Evolutionary conservation across 129 eudicot species (phyloP).

Genomic region (Helichrysum umbraculigerum): DNA sequence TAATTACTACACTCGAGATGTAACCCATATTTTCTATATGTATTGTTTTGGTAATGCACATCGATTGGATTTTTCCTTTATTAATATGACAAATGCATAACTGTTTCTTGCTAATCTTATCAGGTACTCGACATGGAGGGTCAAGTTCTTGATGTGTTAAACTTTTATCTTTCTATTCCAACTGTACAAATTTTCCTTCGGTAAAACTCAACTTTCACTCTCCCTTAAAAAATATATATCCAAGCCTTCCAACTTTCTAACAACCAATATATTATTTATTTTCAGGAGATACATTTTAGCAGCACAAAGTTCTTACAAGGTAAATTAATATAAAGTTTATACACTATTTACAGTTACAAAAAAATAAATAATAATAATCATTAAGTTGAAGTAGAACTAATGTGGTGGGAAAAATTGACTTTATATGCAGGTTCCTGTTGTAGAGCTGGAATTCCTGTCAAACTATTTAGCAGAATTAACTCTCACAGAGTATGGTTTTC

Average conservation of each 20-base stretch:
- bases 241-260: slow-evolving; percentile 20
- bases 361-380: neutral
- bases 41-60: neutral
- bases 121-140: slow-evolving; percentile 92
- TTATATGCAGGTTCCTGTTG: slow-evolving; percentile 60
- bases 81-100: no score
- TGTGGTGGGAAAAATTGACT: neutral
- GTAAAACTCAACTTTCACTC: slow-evolving; percentile 36
- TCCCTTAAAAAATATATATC: slow-evolving; percentile 1
- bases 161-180: slow-evolving; percentile 73
- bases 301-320: slow-evolving; percentile 80
- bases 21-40: neutral
- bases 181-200: slow-evolving; percentile 77
- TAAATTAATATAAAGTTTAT: slow-evolving; percentile 25
- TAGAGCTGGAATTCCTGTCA: slow-evolving; percentile 73
- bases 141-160: slow-evolving; percentile 56
- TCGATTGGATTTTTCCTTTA: neutral
- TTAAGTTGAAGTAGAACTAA: neutral
- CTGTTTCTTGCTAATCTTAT: neutral
- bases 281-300: slow-evolving; percentile 90
- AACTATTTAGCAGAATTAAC: slow-evolving; percentile 85
- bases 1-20: neutral
- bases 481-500: slow-evolving; percentile 72
- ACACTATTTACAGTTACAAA: slow-evolving; percentile 5
- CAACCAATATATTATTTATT: slow-evolving; percentile 1